phyloP scores from a whole-genome alignment of 108 stramenopile genomes.

The Fragilariopsis cylindrus region DNA sequence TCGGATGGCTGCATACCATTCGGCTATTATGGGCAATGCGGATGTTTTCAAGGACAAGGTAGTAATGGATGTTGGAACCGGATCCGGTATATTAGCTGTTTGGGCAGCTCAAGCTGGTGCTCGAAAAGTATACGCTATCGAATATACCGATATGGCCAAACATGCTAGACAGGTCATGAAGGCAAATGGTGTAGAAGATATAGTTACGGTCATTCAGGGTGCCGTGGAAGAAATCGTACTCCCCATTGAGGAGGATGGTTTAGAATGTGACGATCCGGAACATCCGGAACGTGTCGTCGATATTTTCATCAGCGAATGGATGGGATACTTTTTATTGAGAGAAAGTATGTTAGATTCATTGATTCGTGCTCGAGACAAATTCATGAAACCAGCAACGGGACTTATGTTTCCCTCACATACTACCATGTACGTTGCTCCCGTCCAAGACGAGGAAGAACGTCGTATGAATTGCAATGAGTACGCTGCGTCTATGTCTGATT shows the following conservation, averaged over 20 bases:
- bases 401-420: conserved; percentile 95
- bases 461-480: conserved; percentile 73
- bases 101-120: conserved; percentile 99
- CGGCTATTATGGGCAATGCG: conserved; percentile 93
- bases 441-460: conserved; percentile 93
- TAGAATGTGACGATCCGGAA: conserved; percentile 52
- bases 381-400: conserved; percentile 84
- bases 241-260: conserved; percentile 70
- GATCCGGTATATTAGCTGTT: conserved; percentile 94
- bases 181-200: conserved; percentile 89
- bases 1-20: conserved; percentile 97
- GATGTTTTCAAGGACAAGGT: conserved; percentile 95
- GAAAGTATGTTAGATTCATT: conserved; percentile 97
- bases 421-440: conserved; percentile 93
- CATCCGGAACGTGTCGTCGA: conserved; percentile 81
- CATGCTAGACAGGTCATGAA: conserved; percentile 90
- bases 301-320: conserved; percentile 98
- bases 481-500: conserved; percentile 86
- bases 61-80: conserved; percentile 98
- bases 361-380: conserved; percentile 91
- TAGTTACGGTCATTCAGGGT: conserved; percentile 97
- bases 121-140: conserved; percentile 89
- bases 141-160: conserved; percentile 98
- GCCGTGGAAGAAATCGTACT: conserved; percentile 86
- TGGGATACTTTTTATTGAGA: conserved; percentile 98